Evolutionary conservation across 176 grass and related monocot species (phyloP), one percentile per base, ranked within the genome.

Genomic region (Paspalum vaginatum): DNA sequence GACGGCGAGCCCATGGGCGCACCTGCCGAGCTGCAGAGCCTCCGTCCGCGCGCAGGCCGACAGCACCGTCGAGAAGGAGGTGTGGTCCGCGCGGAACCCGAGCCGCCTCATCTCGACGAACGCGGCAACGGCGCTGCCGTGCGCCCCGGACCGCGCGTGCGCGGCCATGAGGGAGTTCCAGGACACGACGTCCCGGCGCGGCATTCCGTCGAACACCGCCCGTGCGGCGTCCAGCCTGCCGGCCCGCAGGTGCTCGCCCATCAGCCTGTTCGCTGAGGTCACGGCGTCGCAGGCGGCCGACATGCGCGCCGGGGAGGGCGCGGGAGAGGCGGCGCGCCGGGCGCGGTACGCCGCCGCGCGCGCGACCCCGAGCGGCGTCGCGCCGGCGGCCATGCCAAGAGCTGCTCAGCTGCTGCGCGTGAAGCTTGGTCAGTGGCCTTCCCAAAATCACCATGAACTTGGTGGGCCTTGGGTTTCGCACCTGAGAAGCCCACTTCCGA

Each of bases 81-180:
- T 62, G 57, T 83, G 42, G 56, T 92, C 88, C 4, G 50, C 68
- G 5, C 48, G 32, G 64, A 92, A 49, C 41, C 78, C 68, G 9
- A 2, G 0, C 1, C 7, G 41, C 26, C 60, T 75, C 72, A 95
- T 46, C 16, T 89, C 81, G 2, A 21, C 32, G 58, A 95, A 89
- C 4, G 61, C 47, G 9, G 26, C 7, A 1, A 59, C 44, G 2
- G 46, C 89, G 6, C 37, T 11, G 4, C 4, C 25, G n/a, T 85
- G 50, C 39, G 13, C 15, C 16, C 80, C 42, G 5, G 83, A 38
- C 48, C 78, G 60, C 21, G 72, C 55, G 48, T 89, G 81, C 5
- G 12, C 72, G 18, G 87, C 75, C 90, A 93, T 91, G 69, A 88
- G 54, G 41, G 93, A 76, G 75, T 93, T 97, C 85, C 87, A 97